Conservation (phyloP, 495 filamentous ascomycete species). For the Penicillium soppii region DNA sequence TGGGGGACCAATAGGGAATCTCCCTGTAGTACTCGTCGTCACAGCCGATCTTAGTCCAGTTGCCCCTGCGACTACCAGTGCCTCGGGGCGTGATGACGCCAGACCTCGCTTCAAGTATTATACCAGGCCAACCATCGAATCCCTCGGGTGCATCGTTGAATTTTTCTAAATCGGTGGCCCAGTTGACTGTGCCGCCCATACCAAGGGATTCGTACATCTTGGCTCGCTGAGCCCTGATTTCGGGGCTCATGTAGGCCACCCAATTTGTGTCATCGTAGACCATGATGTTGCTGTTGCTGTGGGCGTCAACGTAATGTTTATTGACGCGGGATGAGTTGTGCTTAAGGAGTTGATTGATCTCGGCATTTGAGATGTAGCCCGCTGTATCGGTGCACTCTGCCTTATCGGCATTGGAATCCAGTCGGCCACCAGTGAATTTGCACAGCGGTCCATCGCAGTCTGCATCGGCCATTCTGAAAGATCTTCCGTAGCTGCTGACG, state of each 20-base stretch:
- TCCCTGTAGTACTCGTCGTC: background rate
- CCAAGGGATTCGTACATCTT: slow-evolving; percentile 23
- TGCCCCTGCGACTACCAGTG: background rate
- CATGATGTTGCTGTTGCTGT: slow-evolving; percentile 35
- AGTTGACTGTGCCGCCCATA: slow-evolving; percentile 38
- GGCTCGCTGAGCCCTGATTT: slow-evolving; percentile 18
- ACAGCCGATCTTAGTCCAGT: background rate
- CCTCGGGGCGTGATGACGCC: background rate
- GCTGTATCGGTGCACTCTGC: slow-evolving; percentile 22
- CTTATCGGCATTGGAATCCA: background rate
- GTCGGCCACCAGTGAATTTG: background rate
- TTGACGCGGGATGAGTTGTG: slow-evolving; percentile 1
- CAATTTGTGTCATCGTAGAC: slow-evolving; percentile 43
- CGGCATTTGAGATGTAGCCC: slow-evolving; percentile 27
- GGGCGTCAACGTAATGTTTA: slow-evolving; percentile 3
- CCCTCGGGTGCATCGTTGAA: background rate
- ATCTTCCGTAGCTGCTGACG: slow-evolving; percentile 37
- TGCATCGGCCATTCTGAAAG: slow-evolving; percentile 35
- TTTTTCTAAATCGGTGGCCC: slow-evolving; percentile 39
- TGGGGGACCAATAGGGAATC: background rate
- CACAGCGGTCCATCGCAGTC: slow-evolving; percentile 6
- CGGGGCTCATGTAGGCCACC: slow-evolving; percentile 41
- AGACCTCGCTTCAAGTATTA: background rate
- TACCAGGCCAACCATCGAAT: background rate
- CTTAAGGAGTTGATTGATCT: slow-evolving; percentile 6